Evolutionary conservation across 805 yeast genomes (phyloP), one percentile per base, ranked within the genome.

Genomic region (Saccharomycopsis javanensis): DNA sequence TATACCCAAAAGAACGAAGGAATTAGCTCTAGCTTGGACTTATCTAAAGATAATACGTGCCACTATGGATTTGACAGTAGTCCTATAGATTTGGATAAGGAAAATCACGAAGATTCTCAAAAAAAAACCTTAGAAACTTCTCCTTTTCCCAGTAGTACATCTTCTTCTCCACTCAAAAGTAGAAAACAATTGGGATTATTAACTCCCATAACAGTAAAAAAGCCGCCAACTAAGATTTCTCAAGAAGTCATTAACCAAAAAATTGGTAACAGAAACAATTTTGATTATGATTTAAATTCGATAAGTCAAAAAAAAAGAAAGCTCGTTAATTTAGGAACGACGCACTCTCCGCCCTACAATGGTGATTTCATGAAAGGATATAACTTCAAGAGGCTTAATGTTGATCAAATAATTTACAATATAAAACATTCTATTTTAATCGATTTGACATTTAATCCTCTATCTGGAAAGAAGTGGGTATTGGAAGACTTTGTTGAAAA

Each of bases 401-500:
- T 60, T 18, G 62, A 60, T 51, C 58, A 52, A 13, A 55, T 60
- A 3, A 25, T 33, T 18, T 34, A 38, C 11, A 31, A 25, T 8
- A 53, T 57, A 6, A 34, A 35, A 8, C 10, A 35, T 8, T 27
- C 28, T 16, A 48, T 25, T 10, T 11, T 28, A 28, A 57, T 60
- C 18, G 55, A 60, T 35, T 31, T 60, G 18, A 57, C 60, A n/a
- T 53, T 20, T n/a, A 57, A 57, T 55, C 60, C 60, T 25, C 23
- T 60, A 3, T 33, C 56, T 5, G 62, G 62, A 6, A 57, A 57
- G 33, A 37, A 20, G n/a, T 60, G 62, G 62, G 42, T 54, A 5
- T 8, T 55, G 3, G 60, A 60, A 30, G 62, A 60, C 46, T 60
- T 60, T 51, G 53, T 38, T 37, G 46, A 50, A 10, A 54, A 54